Evolutionary conservation across 352 stramenopile genomes (phyloP), one percentile per base, ranked within the genome.

Genomic region (Phytophthora pistaciae): DNA sequence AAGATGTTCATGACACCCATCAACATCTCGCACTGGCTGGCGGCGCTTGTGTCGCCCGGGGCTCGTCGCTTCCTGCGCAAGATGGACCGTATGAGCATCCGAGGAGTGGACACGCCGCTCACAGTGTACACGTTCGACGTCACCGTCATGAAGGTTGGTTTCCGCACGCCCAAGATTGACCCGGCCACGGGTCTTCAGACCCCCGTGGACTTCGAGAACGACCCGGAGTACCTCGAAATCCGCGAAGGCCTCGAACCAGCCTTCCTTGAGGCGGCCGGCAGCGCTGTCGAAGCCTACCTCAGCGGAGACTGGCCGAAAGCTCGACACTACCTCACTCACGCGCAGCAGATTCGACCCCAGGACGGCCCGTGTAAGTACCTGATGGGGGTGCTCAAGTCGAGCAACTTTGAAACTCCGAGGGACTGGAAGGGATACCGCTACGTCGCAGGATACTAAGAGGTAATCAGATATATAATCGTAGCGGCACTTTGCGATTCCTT

Each of bases 361-460:
- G 95, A 99, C 77, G 95, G 96, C 1, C 93, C 96, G 3, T 97
- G 84, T 72, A 92, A 96, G 70, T 83, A 91, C 46, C 82, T 99
- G 23, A 97, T 99, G 76, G 74, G 64, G 23, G 97, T 92, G 61
- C 97, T 99, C 61, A 87, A 97, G 69, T 78, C 87, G 8, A 72
- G 80, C 62, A 90, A 95, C 64, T 94, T 90, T 25, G 80, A 91
- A 53, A 88, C 95, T n/a, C 96, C 96, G n/a, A 44, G 75, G 20
- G 86, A 97, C 71, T 99, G 96, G 96, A 90, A 94, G 54, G 94
- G 91, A 64, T 98, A 98, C 64, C 90, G 91, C 60, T 91, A 88
- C 73, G 80, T 98, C n/a, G 77, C 76, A n/a, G 87, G 87, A 2
- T 95, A 95, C 52, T 95, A 77, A 71, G 6, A n/a, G 38, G 38